These are phyloP conservation scores for Carex myosuroides DNA, from an alignment of 176 grass and related monocot species.

Conservation along the genomic window DNA sequence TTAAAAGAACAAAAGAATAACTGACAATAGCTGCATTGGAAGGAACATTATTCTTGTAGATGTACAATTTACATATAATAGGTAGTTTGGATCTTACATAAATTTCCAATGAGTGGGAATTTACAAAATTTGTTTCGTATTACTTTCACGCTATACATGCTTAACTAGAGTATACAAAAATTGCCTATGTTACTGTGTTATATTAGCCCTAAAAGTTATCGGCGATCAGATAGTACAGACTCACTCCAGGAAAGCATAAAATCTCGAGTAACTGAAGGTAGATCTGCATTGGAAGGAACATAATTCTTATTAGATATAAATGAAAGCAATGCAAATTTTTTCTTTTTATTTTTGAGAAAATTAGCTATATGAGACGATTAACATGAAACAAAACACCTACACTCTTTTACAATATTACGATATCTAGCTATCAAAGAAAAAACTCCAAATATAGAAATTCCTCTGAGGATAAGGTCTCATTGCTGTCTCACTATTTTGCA, in stretches of 20 bases:
- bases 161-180: slow-evolving; percentile 9
- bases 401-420: too few relatives aligned
- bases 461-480: too few relatives aligned
- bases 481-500: too few relatives aligned
- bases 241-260: slow-evolving; percentile 95
- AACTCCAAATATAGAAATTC: too few relatives aligned
- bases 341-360: too few relatives aligned
- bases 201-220: slow-evolving; percentile 26
- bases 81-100: not conserved
- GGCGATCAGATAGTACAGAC: slow-evolving; percentile 70
- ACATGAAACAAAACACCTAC: too few relatives aligned
- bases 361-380: too few relatives aligned
- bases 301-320: not conserved
- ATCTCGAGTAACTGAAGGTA: slow-evolving; percentile 63
- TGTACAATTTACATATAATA: not conserved
- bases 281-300: slow-evolving; percentile 44
- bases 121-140: slow-evolving; percentile 16
- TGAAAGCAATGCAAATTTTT: not conserved
- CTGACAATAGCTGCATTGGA: not conserved
- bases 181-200: slow-evolving; percentile 20
- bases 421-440: too few relatives aligned
- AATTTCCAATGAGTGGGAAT: not conserved
- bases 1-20: not conserved
- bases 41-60: not conserved
- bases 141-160: slow-evolving; percentile 12